Base-by-base conservation (phyloP, 1,139 yeast genomes). In the Zygoascus sp. region DNA sequence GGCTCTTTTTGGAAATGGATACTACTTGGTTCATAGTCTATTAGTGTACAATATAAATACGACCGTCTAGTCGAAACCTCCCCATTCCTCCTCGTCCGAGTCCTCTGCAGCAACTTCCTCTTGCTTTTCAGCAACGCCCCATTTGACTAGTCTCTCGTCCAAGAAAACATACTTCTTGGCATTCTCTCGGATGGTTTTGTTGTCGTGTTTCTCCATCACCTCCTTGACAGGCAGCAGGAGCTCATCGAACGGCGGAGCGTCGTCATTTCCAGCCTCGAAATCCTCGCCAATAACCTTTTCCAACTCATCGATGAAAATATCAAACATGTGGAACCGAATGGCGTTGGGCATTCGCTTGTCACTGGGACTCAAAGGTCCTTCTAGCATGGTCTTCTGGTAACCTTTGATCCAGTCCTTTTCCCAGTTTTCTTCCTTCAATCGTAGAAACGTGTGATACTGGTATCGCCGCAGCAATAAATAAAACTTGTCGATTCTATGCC, bases 281-380 rank as follows among this genome's bases (percentile, higher is more conserved):
- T 58, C 68, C 59, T 70, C 77, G 51, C 78, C 77, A 48, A 83
- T 63, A 8, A 83, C 77, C 52, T 75, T 74, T 58, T 83, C 95
- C 54, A 92, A 70, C 66, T 92, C 98, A 59, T 90, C 97, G 40
- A 86, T 65, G 61, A 79, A 82, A 15, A 92, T 79, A 67, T 92
- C 98, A 55, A 86, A 76, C 46, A 92, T 67, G 67, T 92, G 98
- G 65, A 85, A 79, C 28, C 96, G 82, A 46, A 92, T 75, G 21
- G 95, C 95, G 55, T 76, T 77, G 40, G 95, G 83, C 35, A 82
- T 73, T 55, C 76, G 74, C 44, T 76, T 23, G 60, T 63, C 61
- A 21, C 50, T 42, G 43, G 59, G 56, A 55, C 63, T 64, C 32
- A 70, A 50, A 1, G 76, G 73, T 19, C 58, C 53, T 36, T 52